Base-by-base conservation (phyloP, 2,329 filamentous ascomycete genomes). In the Aspergillus sp. region DNA sequence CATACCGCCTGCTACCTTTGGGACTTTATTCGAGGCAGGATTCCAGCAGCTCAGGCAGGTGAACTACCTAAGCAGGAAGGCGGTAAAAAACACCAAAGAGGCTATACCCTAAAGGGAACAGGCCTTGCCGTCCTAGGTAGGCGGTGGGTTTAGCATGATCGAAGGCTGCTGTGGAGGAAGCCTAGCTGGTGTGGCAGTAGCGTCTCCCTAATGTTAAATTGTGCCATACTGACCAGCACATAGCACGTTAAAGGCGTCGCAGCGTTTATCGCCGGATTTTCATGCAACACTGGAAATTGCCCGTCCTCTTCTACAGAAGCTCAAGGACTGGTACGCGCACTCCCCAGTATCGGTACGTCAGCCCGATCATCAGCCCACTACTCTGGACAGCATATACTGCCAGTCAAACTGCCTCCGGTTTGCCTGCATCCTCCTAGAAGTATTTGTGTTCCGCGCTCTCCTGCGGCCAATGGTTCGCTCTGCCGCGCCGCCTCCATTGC, bases 371-470 rank as follows among this genome's bases (percentile, higher is more conserved):
- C 17, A 7, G 13, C 32, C 27, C 21, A 13, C 27, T 5, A 51
- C 49, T 6, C 17, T 19, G 23, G 4, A 11, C 10, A 51, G 27
- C 3, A 36, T 17, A 3, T 47, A 30, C n/a, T 51, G 2, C 47
- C 55, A 17, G 27, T 30, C 0, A 15, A 44, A 3, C 60, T 36
- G 15, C 3, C 68, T 75, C 6, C 73, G 75, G 38, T 73, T 76
- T 47, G 70, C 72, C 39, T 76, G 75, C 51, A 61, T 75, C n/a
- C 65, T 71, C n/a, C 66, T 75, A 1, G 72, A 73, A n/a, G 61
- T 76, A 3, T 74, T 70, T 39, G 66, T 74, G 2, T 75, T 75
- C 58, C 73, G 74, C 25, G 73, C 73, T 0, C 67, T 76, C 49
- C 64, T 76, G 15, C 71, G 70, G 13, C 70, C 70, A 1, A 67